These are phyloP conservation scores for Aspergillus steynii DNA, from an alignment of 495 filamentous ascomycete species.

Conservation along the genomic window DNA sequence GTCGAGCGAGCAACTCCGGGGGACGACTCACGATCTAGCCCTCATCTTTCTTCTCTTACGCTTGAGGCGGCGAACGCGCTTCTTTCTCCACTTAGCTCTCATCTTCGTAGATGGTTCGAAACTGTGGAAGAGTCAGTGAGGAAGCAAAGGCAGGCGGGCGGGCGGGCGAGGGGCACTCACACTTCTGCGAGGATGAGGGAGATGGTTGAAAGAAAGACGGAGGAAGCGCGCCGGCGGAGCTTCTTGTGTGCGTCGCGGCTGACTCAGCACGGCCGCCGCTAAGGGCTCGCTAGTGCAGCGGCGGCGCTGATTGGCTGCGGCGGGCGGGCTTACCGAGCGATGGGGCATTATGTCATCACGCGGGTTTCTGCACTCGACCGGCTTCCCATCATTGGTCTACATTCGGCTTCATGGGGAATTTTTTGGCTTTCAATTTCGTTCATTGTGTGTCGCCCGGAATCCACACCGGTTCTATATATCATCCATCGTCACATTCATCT, in stretches of 20 bases:
- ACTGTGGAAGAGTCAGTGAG: conserved; percentile 27
- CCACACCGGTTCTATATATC: not conserved
- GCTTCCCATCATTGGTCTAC: no score
- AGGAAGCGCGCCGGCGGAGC: conserved; percentile 33
- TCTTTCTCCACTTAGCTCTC: conserved; percentile 99
- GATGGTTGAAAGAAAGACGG: conserved; percentile 52
- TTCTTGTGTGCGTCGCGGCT: conserved; percentile 49
- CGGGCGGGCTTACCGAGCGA: conserved; percentile 23
- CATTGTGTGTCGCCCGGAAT: not conserved
- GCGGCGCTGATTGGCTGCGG: conserved; percentile 20
- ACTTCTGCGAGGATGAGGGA: conserved; percentile 56
- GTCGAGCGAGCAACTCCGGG: not conserved
- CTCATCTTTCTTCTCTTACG: conserved; percentile 99
- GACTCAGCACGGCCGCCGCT: conserved; percentile 45
- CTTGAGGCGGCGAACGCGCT: conserved; percentile 96
- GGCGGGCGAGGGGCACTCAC: conserved; percentile 34
- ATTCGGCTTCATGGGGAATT: no score
- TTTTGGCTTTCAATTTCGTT: not conserved
- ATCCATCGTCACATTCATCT: not conserved
- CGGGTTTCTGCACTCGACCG: not conserved
- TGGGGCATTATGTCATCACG: conserved; percentile 11
- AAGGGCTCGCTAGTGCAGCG: conserved; percentile 36
- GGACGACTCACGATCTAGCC: conserved; percentile 74
- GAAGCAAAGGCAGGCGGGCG: conserved; percentile 13
- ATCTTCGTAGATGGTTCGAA: conserved; percentile 64